Percentiles rank a stretch among this genome's conserved stretches.
Evolutionary conservation across 257 asterid genomes (phyloP).

Genomic region (Lycium ferocissimum): DNA sequence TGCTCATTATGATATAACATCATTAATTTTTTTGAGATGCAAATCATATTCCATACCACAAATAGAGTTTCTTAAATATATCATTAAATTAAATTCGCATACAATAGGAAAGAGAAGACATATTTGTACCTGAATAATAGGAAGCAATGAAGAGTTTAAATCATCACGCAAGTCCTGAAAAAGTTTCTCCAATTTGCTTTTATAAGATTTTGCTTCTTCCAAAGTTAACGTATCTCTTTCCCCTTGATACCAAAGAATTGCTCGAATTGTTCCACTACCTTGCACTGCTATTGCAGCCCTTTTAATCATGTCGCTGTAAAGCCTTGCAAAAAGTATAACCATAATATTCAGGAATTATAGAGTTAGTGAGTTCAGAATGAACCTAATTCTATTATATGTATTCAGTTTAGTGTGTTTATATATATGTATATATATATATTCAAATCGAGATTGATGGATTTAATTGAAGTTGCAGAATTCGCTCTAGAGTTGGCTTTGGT

Average conservation of each 20-base stretch:
- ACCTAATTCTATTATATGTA: too few species aligned
- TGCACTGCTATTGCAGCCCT: background rate
- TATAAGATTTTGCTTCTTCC: background rate
- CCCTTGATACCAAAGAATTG: conserved; percentile 32
- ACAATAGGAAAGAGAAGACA: background rate
- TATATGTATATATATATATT: too few species aligned
- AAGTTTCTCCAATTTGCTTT: background rate
- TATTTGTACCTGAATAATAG: conserved; percentile 6
- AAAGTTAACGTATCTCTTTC: conserved; percentile 3
- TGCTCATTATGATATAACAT: background rate
- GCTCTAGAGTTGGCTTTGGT: too few species aligned
- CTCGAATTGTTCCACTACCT: conserved; percentile 26
- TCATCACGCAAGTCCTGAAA: background rate
- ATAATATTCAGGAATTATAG: background rate
- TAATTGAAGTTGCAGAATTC: too few species aligned
- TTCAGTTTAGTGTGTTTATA: too few species aligned
- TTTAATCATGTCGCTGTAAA: conserved; percentile 8
- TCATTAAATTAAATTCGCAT: background rate
- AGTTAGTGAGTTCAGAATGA: background rate
- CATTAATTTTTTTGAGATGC: background rate
- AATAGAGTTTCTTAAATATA: background rate
- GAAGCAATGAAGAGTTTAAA: background rate
- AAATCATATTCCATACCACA: background rate
- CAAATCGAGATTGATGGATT: too few species aligned
- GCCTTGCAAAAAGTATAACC: background rate